Evolutionary conservation across 2,329 filamentous ascomycete genomes (phyloP), one percentile per base, ranked within the genome.

Genomic region (Emericellopsis atlantica): DNA sequence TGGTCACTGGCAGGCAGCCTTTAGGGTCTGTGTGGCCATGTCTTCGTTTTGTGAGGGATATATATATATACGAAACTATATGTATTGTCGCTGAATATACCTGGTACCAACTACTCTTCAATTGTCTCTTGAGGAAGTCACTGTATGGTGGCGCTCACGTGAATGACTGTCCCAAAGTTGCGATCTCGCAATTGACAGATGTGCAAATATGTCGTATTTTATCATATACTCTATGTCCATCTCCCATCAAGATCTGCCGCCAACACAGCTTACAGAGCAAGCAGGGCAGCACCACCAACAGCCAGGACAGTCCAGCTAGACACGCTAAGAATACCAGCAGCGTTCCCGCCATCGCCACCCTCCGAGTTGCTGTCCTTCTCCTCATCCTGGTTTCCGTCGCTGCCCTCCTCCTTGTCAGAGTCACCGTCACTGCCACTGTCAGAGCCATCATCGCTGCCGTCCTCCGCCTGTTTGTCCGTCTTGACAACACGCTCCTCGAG

Each of bases 401-500:
- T n/a, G n/a, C n/a, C n/a, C n/a, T n/a, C n/a, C n/a, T n/a, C n/a
- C n/a, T n/a, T n/a, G n/a, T n/a, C n/a, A n/a, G n/a, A n/a, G n/a
- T n/a, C n/a, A n/a, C n/a, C n/a, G n/a, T n/a, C n/a, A n/a, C n/a
- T n/a, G n/a, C n/a, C n/a, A n/a, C n/a, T n/a, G n/a, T n/a, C n/a
- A n/a, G 8, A 23, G 21, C 32, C 18, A 26, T 36, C 42, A 6
- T 31, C 38, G 36, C 31, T 31, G 22, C 22, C 31, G n/a, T 36
- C 23, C 9, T 41, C 32, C n/a, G 36, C 22, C 42, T 46, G 37
- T 7, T 14, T 22, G n/a, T 46, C 44, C 11, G 35, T 42, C 40
- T 38, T 26, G 32, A 54, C 49, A n/a, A 61, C 53, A 6, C 58
- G 57, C 44, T 53, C 63, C 44, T 75, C 68, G 1, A 78, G 53